A percentile compares a stretch with the other conserved stretches of the same genome.
These are phyloP conservation scores for Emericellopsis atlantica DNA, from an alignment of 2,329 filamentous ascomycete species.

Conservation along the genomic window DNA sequence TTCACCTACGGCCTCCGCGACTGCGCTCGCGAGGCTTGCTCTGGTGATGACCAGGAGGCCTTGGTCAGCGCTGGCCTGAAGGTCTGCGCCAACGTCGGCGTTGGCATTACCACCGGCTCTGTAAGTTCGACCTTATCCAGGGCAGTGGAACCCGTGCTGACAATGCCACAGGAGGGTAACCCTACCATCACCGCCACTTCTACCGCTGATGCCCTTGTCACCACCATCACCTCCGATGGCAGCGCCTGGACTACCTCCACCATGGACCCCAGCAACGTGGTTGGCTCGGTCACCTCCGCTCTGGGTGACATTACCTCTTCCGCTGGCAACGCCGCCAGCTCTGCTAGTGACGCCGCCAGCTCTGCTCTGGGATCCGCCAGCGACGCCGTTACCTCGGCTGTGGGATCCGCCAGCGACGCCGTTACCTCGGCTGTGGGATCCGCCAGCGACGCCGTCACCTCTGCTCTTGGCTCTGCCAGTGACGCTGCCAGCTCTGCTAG, in stretches of 20 bases:
- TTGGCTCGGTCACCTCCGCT: neutral
- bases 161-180: neutral
- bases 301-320: constrained; percentile 1
- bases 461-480: constrained; percentile 14
- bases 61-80: constrained; percentile 24
- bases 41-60: constrained; percentile 16
- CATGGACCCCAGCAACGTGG: neutral
- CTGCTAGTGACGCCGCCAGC: constrained; percentile 6
- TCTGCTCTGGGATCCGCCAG: constrained; percentile 4
- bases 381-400: constrained; percentile 5
- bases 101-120: constrained; percentile 13
- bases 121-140: constrained; percentile 5
- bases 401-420: constrained; percentile 7
- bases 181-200: neutral
- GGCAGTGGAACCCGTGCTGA: neutral
- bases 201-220: constrained; percentile 13
- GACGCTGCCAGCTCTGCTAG: constrained; percentile 6
- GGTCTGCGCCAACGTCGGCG: constrained; percentile 24
- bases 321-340: constrained; percentile 11
- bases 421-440: constrained; percentile 4
- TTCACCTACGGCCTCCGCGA: constrained; percentile 38
- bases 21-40: constrained; percentile 32
- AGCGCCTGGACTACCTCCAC: constrained; percentile 18
- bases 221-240: constrained; percentile 19
- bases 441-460: constrained; percentile 7